Evolutionary conservation across 2,329 filamentous ascomycete genomes (phyloP), one percentile per base, ranked within the genome.

Genomic region (Fusarium papillatum): DNA sequence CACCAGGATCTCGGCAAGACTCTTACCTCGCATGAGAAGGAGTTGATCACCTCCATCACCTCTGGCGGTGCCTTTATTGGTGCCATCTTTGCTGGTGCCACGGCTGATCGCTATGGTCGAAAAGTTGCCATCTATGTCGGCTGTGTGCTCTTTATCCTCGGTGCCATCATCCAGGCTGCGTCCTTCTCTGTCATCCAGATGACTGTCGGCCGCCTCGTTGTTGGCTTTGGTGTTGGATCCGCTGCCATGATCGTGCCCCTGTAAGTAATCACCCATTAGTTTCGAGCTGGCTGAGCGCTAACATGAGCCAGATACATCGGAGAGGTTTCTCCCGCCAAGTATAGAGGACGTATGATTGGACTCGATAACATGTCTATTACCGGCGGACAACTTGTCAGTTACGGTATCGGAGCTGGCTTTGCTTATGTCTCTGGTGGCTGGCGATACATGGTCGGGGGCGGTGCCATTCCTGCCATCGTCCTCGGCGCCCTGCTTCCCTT

Each of bases 11-110:
- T 89, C 11, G 83, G 84, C 34, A 81, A 84, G 38, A 81, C 80
- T 10, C 79, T 88, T 7, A 81, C 74, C 31, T 83, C 85, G 7
- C 83, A 81, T 5, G 87, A 90, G 70, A 85, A 88, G 72, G 87
- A 90, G 73, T 81, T 90, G 34, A 85, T 90, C 41, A 90, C 88
- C 1, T 89, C 88, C 0, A 83, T 90, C 22, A 88, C 85, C 24
- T 88, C 86, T 9, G 88, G 85, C 1, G 79, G 80, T 48, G 80
- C 79, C 19, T 78, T 81, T 10, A 65, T 81, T 9, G 80, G 79
- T 11, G 80, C 80, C 34, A 75, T 81, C n/a, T 76, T 81, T 34
- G 80, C 79, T 16, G 80, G 80, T 31, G 62, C 73, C 0, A 74
- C 78, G 6, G 80, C 79, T 3, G 80, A 81, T 57, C 72, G 73